phyloP scores from a whole-genome alignment of 2,329 filamentous ascomycete species.

The Fusarium sp. region DNA sequence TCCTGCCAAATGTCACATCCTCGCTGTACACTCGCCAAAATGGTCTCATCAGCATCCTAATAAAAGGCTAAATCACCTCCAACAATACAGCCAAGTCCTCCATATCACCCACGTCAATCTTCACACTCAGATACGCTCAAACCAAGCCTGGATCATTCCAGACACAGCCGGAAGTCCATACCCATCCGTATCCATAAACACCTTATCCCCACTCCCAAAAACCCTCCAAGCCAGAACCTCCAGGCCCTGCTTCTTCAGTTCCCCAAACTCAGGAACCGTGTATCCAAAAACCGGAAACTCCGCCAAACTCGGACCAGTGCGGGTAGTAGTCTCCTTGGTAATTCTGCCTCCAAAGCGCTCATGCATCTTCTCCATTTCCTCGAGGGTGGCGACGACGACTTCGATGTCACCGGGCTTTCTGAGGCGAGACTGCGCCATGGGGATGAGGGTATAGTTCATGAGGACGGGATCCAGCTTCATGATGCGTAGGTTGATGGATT shows the following conservation, averaged over 20 bases:
- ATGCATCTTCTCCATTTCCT: not conserved
- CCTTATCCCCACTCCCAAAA: not conserved
- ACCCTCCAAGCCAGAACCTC: not conserved
- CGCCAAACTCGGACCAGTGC: rapidly evolving
- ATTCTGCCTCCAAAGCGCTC: not conserved
- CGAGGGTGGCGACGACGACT: not conserved
- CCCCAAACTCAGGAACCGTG: not conserved
- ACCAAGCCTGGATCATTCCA: not conserved
- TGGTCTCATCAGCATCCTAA: rapidly evolving
- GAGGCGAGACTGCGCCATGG: rapidly evolving
- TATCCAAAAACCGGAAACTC: not conserved
- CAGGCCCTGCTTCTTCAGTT: rapidly evolving
- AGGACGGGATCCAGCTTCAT: not conserved
- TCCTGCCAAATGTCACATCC: not conserved
- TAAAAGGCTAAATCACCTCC: no score
- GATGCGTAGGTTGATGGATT: not conserved
- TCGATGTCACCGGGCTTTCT: not conserved
- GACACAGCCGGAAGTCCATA: not conserved
- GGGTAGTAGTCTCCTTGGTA: rapidly evolving
- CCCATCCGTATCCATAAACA: not conserved
- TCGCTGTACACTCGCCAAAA: rapidly evolving
- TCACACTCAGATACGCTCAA: not conserved
- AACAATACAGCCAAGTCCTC: not conserved
- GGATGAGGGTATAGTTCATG: not conserved
- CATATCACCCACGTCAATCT: no score